phyloP scores from a whole-genome alignment of 768 basidiomycete genomes.

The Kwoniella shandongensis region DNA sequence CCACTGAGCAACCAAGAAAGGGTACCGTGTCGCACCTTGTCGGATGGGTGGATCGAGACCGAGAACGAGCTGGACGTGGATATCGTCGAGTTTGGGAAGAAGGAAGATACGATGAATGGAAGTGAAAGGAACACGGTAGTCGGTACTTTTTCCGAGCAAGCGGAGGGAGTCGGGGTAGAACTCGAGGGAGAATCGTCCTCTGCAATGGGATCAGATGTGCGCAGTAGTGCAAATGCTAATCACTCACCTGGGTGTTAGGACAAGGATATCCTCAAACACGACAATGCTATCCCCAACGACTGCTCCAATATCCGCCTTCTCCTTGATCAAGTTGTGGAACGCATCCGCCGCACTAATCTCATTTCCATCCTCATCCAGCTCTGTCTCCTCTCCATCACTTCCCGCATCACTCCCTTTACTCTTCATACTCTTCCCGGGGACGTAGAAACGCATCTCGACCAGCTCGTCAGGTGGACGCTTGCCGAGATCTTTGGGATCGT shows the following conservation, averaged over 20 bases:
- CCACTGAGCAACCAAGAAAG: conserved; percentile 97
- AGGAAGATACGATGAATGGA: conserved; percentile 87
- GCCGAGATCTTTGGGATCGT: conserved; percentile 45
- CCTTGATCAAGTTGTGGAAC: conserved; percentile 94
- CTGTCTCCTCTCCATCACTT: conserved; percentile 65
- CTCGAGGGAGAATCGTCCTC: conserved; percentile 96
- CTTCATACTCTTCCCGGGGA: conserved; percentile 60
- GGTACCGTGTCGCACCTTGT: conserved; percentile 96
- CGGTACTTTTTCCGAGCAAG: conserved; percentile 96
- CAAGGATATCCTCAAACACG: conserved; percentile 91
- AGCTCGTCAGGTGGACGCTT: conserved; percentile 70
- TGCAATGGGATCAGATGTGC: conserved; percentile 42
- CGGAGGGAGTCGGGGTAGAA: conserved; percentile 95
- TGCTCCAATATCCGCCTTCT: conserved; percentile 90
- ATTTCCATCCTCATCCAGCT: conserved; percentile 50
- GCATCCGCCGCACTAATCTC: conserved; percentile 84
- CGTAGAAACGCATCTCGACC: conserved; percentile 93
- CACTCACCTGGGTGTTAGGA: conserved; percentile 72
- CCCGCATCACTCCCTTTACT: conserved; percentile 48
- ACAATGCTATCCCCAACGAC: conserved; percentile 87
- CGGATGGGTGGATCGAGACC: conserved; percentile 89
- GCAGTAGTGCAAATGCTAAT: too few relatives aligned
- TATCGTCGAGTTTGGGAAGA: conserved; percentile 87
- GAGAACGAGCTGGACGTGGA: conserved; percentile 92
- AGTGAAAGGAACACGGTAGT: conserved; percentile 92